Evolutionary conservation across 257 asterid genomes (phyloP).

Genomic region (Scutellaria galericulata): DNA sequence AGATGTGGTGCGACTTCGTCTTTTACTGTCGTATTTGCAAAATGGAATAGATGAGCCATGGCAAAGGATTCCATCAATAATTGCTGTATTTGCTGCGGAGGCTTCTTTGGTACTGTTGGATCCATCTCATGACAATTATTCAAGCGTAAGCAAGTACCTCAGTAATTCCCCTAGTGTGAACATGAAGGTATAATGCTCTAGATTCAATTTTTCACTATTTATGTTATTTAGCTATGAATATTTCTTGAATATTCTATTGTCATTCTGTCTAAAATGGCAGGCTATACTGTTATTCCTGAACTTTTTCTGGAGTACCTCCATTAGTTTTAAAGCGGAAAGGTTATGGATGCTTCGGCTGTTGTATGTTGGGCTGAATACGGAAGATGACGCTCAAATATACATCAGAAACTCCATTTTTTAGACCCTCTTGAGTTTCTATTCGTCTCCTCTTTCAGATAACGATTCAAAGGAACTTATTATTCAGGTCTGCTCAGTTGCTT

Average conservation of each 20-base stretch:
- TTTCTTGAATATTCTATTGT: slow-evolving; percentile 26
- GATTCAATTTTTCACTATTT: background rate
- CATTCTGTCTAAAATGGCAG: slow-evolving; percentile 47
- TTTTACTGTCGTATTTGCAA: slow-evolving; percentile 74
- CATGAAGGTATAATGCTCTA: slow-evolving; percentile 63
- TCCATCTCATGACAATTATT: slow-evolving; percentile 66
- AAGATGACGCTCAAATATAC: slow-evolving; percentile 72
- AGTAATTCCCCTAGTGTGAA: slow-evolving; percentile 59
- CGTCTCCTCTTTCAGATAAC: slow-evolving; percentile 83
- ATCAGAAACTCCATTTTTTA: slow-evolving; percentile 69
- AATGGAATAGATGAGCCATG: slow-evolving; percentile 78
- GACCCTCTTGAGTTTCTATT: slow-evolving; percentile 65
- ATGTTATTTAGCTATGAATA: slow-evolving; percentile 21
- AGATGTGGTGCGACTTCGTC: slow-evolving; percentile 65
- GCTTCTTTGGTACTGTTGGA: slow-evolving; percentile 79
- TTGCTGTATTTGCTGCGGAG: slow-evolving; percentile 79
- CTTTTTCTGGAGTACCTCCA: slow-evolving; percentile 79
- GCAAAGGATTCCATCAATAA: slow-evolving; percentile 81
- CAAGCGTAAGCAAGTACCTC: slow-evolving; percentile 64
- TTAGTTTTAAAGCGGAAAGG: slow-evolving; percentile 69
- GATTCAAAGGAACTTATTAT: slow-evolving; percentile 80
- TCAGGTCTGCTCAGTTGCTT: slow-evolving; percentile 57
- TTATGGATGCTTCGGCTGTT: slow-evolving; percentile 84
- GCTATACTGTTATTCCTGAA: slow-evolving; percentile 73
- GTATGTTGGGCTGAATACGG: slow-evolving; percentile 69